A percentile compares a stretch with the other conserved stretches of the same genome.
These are phyloP conservation scores for Dothideomycetes sp. DNA, from an alignment of 2,329 filamentous ascomycete species.

Conservation along the genomic window DNA sequence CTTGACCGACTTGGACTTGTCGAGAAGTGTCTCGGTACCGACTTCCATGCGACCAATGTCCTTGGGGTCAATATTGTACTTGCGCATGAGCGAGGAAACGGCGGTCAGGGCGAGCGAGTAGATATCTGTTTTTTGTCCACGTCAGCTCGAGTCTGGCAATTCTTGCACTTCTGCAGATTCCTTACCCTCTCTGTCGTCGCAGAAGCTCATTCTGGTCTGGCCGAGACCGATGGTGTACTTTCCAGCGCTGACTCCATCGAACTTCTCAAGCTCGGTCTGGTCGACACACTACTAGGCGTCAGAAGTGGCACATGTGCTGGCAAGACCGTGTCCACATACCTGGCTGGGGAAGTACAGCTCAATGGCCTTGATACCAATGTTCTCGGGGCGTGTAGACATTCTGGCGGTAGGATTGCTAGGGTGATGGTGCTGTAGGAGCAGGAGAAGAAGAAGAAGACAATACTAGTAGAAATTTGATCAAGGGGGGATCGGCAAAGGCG, in stretches of 20 bases:
- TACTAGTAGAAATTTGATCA: conserved; percentile 7
- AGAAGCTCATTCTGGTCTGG: conserved; percentile 48
- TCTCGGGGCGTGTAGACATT: conserved; percentile 39
- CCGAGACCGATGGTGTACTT: conserved; percentile 48
- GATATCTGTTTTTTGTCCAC: conserved; percentile 36
- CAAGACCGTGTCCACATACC: conserved; percentile 27
- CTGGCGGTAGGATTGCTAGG: conserved; percentile 1
- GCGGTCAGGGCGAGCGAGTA: conserved; percentile 45
- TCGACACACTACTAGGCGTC: conserved; percentile 40
- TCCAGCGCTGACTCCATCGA: conserved; percentile 43
- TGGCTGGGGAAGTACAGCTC: conserved; percentile 47
- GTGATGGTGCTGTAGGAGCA: not conserved
- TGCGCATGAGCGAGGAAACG: conserved; percentile 43
- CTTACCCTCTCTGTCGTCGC: conserved; percentile 44
- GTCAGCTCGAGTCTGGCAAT: conserved; percentile 1
- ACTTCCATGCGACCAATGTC: conserved; percentile 45
- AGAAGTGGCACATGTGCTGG: conserved; percentile 16
- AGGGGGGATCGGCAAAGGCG: no score
- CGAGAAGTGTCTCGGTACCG: conserved; percentile 45
- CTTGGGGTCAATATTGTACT: conserved; percentile 44
- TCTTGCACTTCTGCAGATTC: conserved; percentile 9
- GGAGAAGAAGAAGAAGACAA: conserved; percentile 8
- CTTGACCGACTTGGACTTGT: conserved; percentile 49
- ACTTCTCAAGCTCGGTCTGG: conserved; percentile 45
- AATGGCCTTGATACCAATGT: conserved; percentile 47